Evolutionary conservation across 257 asterid species (phyloP).

Genomic region (Solanum chaucha): DNA sequence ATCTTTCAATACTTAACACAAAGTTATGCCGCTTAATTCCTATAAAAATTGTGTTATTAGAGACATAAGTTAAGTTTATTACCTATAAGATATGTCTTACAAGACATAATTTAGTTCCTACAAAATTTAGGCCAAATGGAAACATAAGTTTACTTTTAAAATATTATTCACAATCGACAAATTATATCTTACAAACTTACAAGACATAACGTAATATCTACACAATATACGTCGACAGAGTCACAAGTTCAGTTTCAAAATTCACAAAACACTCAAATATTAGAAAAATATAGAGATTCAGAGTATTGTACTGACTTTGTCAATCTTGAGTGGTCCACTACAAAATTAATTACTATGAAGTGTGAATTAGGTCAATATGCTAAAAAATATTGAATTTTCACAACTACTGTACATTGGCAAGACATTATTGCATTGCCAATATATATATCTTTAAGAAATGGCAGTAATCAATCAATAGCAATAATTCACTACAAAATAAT

Average conservation of each 20-base stretch:
- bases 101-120: too few species aligned
- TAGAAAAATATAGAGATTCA: neutral
- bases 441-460: neutral
- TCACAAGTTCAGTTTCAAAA: neutral
- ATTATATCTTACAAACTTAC: neutral
- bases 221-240: neutral
- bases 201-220: neutral
- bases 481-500: neutral
- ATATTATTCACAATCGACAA: neutral
- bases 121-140: too few species aligned
- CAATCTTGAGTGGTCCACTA: neutral
- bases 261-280: neutral
- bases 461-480: neutral
- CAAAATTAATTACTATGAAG: neutral
- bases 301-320: neutral
- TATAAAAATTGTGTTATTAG: too few species aligned
- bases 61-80: neutral
- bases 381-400: neutral
- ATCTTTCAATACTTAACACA: neutral
- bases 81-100: too few species aligned
- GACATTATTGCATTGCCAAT: neutral
- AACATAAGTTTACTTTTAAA: too few species aligned
- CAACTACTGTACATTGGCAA: neutral
- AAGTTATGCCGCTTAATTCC: neutral
- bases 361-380: neutral